phyloP scores from a whole-genome alignment of 345 rosid species.

The Euphorbia pulcherrima region DNA sequence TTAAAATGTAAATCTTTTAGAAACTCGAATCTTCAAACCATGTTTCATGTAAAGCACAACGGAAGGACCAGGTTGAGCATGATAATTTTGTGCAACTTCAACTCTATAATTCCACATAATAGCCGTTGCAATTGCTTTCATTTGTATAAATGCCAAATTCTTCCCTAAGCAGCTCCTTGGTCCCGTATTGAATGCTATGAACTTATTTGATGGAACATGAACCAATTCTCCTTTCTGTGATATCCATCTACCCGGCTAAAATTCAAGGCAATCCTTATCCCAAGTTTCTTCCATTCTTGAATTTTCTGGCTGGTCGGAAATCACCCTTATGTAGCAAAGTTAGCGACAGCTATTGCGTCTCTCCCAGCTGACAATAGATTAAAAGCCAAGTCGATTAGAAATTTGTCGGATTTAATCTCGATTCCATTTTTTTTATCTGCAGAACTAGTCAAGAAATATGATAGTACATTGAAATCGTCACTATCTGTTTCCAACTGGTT shows the following conservation, averaged over 20 bases:
- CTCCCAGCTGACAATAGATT: slow-evolving; percentile 35
- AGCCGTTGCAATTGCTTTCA: slow-evolving; percentile 8
- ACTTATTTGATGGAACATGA: slow-evolving; percentile 16
- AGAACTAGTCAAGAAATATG: slow-evolving; percentile 11
- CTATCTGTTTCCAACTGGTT: too few relatives aligned
- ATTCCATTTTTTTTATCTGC: background rate
- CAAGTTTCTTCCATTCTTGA: slow-evolving; percentile 17
- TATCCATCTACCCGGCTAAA: slow-evolving; percentile 25
- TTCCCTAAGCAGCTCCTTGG: slow-evolving; percentile 20
- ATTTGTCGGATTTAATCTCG: slow-evolving; percentile 1
- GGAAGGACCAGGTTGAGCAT: background rate
- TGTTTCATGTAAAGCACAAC: slow-evolving; percentile 8
- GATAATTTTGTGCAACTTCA: slow-evolving; percentile 6
- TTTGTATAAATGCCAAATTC: slow-evolving; percentile 1
- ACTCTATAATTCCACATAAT: too few relatives aligned
- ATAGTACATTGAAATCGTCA: slow-evolving; percentile 11
- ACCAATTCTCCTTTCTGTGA: background rate
- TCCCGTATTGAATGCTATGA: too few relatives aligned
- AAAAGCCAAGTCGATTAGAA: slow-evolving; percentile 21
- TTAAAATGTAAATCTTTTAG: background rate
- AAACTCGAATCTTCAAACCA: slow-evolving; percentile 14
- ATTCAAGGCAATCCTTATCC: slow-evolving; percentile 22
- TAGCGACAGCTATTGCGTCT: slow-evolving; percentile 26
- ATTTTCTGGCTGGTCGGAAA: slow-evolving; percentile 17
- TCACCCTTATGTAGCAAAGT: background rate